Base-by-base conservation (phyloP, 345 rosid genomes). In the Acer negundo region DNA sequence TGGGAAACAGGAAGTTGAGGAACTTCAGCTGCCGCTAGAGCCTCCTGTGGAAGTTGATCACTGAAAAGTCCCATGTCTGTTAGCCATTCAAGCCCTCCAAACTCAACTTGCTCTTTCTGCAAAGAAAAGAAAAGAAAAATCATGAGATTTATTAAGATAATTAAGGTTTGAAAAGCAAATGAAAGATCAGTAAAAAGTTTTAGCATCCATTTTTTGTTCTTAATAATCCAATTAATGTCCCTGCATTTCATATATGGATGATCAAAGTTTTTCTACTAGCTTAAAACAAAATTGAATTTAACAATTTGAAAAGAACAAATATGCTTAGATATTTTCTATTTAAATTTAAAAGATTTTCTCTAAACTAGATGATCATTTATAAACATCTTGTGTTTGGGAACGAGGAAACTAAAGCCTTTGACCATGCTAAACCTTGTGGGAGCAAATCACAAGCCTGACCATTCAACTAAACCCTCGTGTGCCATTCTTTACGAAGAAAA, bases 31-130 rank as follows among this genome's bases (percentile, higher is more conserved):
- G 91, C 94, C 72, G 94, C 87, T 65, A 84, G 80, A 61, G 91
- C 83, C 79, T 91, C 93, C 38, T 87, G 81, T 31, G 90, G 83
- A 56, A 89, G 66, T 65, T 92, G 92, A 62, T 95, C 96, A 8
- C 84, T 77, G 46, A 93, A 89, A 56, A 93, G 81, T 61, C 93
- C 84, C 87, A 89, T 87, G 70, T 95, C 98, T 24, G 92, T 84
- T 47, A 95, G 86, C 99, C 97, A 95, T 11, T 93, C 96, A 3
- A 95, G 75, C 83, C 87, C 97, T 53, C 96, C 97, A 2, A 93
- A 75, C 84, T 91, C 93, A 63, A 92, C 84, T 16, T 89, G 91
- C 78, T 86, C 97, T 77, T 93, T 95, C 97, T 95, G 89, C 84
- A 69, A 15, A 66, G 40, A 61, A 53, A 16, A 15, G 24, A 72